Conservation (phyloP, 2,329 filamentous ascomycete genomes). For the Exserohilum rostratum region DNA sequence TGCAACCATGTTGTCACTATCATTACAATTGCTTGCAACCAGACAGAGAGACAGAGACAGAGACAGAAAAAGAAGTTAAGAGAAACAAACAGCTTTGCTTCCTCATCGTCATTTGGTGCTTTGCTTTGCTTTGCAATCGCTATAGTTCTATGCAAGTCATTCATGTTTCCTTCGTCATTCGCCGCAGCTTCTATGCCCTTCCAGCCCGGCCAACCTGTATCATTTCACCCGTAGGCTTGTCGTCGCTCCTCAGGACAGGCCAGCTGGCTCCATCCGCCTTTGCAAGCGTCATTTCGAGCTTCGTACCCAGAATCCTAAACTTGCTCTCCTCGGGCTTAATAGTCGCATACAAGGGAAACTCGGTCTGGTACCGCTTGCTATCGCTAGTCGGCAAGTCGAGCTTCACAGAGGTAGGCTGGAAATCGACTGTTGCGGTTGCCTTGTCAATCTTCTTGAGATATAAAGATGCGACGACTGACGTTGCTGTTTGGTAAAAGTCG, state of each 20-base stretch:
- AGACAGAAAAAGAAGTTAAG: too few relatives aligned
- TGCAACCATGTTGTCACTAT: background rate
- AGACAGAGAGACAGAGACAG: too few relatives aligned
- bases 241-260: constrained; percentile 83
- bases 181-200: constrained; percentile 26
- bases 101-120: background rate
- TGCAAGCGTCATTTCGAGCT: constrained; percentile 78
- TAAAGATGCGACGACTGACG: constrained; percentile 84
- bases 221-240: constrained; percentile 76
- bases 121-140: constrained; percentile 8
- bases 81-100: background rate
- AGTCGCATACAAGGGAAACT: constrained; percentile 74
- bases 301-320: constrained; percentile 85
- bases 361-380: constrained; percentile 77
- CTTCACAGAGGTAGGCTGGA: constrained; percentile 66
- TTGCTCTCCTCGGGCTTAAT: constrained; percentile 78
- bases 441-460: constrained; percentile 98
- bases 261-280: constrained; percentile 80
- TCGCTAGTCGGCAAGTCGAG: constrained; percentile 89
- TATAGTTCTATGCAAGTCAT: background rate
- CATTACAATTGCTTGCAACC: background rate
- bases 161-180: background rate
- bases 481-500: constrained; percentile 94
- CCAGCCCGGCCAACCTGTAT: constrained; percentile 85
- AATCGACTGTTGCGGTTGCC: constrained; percentile 73